Percentiles rank a stretch among this genome's conserved stretches.
These are phyloP conservation scores for Suhomyces canberraensis DNA, from an alignment of 805 yeast species.

Conservation along the genomic window DNA sequence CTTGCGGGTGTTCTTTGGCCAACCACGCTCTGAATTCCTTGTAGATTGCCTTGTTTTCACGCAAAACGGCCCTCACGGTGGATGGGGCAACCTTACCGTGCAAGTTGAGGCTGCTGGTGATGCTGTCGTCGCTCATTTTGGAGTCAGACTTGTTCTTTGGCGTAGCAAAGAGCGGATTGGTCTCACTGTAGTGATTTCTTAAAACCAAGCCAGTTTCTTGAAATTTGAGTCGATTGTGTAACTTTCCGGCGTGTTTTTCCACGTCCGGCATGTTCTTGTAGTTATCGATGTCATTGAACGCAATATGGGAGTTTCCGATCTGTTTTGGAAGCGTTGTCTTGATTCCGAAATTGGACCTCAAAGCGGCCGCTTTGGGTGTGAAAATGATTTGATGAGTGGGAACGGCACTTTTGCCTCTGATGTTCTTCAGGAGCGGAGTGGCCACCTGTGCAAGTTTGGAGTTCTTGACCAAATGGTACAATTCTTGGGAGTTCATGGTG, in stretches of 20 bases:
- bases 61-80: constrained; percentile 32
- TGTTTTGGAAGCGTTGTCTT: constrained; percentile 67
- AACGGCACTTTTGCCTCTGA: constrained; percentile 27
- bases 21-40: constrained; percentile 55
- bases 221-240: constrained; percentile 60
- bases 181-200: constrained; percentile 24
- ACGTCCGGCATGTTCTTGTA: constrained; percentile 66
- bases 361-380: constrained; percentile 61
- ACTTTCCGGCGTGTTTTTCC: constrained; percentile 58
- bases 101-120: constrained; percentile 32
- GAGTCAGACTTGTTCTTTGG: constrained; percentile 19
- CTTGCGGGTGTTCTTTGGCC: constrained; percentile 45
- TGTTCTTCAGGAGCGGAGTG: constrained; percentile 30
- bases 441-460: constrained; percentile 46
- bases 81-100: constrained; percentile 21
- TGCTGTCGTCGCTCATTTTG: constrained; percentile 19
- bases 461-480: constrained; percentile 34
- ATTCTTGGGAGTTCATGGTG: constrained; percentile 28
- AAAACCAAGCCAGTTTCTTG: constrained; percentile 63
- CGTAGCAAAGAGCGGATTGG: constrained; percentile 43
- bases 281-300: constrained; percentile 65
- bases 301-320: constrained; percentile 55
- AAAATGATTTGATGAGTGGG: constrained; percentile 76
- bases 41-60: constrained; percentile 46
- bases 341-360: constrained; percentile 73